phyloP scores from a whole-genome alignment of 1,139 yeast species.

The Nakaseomyces delphensis region DNA sequence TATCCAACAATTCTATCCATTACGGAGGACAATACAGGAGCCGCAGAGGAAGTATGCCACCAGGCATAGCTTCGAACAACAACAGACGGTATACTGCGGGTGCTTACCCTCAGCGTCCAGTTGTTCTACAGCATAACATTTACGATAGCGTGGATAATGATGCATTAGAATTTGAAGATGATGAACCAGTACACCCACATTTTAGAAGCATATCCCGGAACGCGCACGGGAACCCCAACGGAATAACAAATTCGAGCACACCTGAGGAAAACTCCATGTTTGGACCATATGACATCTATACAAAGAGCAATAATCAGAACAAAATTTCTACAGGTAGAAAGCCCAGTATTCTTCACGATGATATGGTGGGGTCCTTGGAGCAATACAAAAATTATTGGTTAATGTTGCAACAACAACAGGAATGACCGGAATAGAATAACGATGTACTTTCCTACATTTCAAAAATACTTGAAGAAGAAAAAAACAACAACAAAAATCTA shows the following conservation, averaged over 20 bases:
- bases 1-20: constrained; percentile 19
- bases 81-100: constrained; percentile 3
- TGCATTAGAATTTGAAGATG: constrained; percentile 30
- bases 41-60: constrained; percentile 11
- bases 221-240: constrained; percentile 8
- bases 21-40: constrained; percentile 11
- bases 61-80: constrained; percentile 4
- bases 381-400: constrained; percentile 32
- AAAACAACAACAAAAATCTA: background rate
- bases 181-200: constrained; percentile 14
- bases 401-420: constrained; percentile 30
- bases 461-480: no score
- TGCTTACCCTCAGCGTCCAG: background rate
- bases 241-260: constrained; percentile 10
- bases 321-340: constrained; percentile 20
- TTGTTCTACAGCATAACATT: constrained; percentile 15
- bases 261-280: constrained; percentile 19
- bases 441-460: no score
- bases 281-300: constrained; percentile 27
- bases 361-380: constrained; percentile 31
- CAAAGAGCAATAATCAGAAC: constrained; percentile 8
- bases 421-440: constrained; percentile 9
- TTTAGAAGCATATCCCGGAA: constrained; percentile 7
- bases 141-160: constrained; percentile 26
- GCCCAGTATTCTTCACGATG: constrained; percentile 27